phyloP scores from a whole-genome alignment of 306 rosid genomes.

The Medicago truncatula region DNA sequence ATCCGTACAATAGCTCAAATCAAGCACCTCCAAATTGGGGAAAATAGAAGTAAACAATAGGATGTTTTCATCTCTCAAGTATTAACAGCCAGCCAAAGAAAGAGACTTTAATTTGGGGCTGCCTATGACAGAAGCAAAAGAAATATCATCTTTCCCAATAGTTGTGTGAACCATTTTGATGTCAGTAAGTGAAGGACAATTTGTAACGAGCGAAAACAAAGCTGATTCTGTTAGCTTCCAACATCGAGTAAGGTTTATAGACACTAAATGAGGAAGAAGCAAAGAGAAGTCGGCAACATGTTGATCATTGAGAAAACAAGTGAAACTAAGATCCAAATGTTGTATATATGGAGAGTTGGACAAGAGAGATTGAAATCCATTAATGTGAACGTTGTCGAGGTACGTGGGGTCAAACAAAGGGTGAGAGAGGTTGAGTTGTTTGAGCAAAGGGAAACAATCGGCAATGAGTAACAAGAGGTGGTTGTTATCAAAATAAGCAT shows the following conservation, averaged over 20 bases:
- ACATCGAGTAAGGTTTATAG: neutral
- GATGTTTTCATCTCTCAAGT: constrained; percentile 41
- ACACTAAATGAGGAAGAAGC: neutral
- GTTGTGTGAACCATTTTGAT: constrained; percentile 53
- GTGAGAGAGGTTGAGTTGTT: no score
- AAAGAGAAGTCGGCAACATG: neutral
- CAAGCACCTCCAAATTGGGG: constrained; percentile 52
- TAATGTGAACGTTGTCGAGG: no score
- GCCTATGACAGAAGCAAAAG: constrained; percentile 18
- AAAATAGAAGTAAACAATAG: constrained; percentile 46
- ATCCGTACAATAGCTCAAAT: no score
- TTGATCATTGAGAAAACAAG: neutral
- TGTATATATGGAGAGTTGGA: neutral
- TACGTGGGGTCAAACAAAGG: fast-evolving
- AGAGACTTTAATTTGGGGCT: constrained; percentile 52
- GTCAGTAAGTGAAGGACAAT: constrained; percentile 56
- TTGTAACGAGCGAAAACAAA: constrained; percentile 55
- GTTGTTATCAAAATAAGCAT: no score
- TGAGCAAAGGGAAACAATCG: neutral
- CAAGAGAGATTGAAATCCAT: neutral
- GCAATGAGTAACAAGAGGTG: constrained; percentile 18
- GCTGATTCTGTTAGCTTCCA: neutral
- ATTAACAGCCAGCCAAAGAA: constrained; percentile 45
- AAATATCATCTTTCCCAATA: constrained; percentile 1
- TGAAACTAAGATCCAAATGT: neutral